These are phyloP conservation scores for Exophiala lecanii-corni DNA, from an alignment of 2,329 filamentous ascomycete genomes.

Conservation along the genomic window DNA sequence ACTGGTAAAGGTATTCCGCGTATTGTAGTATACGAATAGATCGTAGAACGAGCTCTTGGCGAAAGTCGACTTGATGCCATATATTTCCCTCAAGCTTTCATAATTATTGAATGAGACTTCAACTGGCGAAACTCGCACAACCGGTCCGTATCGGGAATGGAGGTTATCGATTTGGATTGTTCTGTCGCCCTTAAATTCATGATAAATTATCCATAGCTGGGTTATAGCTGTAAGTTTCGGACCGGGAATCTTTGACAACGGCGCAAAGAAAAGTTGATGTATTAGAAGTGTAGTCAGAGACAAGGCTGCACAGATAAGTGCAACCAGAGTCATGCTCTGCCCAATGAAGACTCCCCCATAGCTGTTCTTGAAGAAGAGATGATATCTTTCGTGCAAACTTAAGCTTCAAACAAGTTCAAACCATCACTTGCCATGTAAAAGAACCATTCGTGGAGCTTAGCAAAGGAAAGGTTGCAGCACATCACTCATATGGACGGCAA, in stretches of 20 bases:
- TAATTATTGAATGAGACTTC: slow-evolving; percentile 65
- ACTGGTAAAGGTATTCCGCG: slow-evolving; percentile 16
- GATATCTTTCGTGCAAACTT: slow-evolving; percentile 3
- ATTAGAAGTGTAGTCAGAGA: slow-evolving; percentile 6
- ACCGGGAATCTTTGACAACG: slow-evolving; percentile 24
- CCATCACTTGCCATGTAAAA: slow-evolving; percentile 7
- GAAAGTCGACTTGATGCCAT: slow-evolving; percentile 40
- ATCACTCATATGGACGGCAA: not conserved
- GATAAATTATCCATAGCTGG: slow-evolving; percentile 9
- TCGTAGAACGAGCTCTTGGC: slow-evolving; percentile 34
- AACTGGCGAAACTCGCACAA: slow-evolving; percentile 59
- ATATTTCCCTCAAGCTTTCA: slow-evolving; percentile 54
- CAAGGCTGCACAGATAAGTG: slow-evolving; percentile 3
- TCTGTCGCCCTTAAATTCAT: slow-evolving; percentile 13
- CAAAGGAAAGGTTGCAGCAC: no score
- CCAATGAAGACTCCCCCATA: slow-evolving; percentile 3
- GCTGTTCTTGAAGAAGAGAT: slow-evolving; percentile 6
- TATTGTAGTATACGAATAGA: slow-evolving; percentile 33
- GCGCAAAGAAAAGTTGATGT: slow-evolving; percentile 19
- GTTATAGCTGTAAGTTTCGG: slow-evolving; percentile 21
- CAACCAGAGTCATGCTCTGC: slow-evolving; percentile 2
- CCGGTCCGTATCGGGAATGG: slow-evolving; percentile 55
- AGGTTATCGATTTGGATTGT: slow-evolving; percentile 51
- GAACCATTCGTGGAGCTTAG: slow-evolving; percentile 1
- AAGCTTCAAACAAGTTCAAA: slow-evolving; percentile 7